phyloP scores from a whole-genome alignment of 2,329 filamentous ascomycete species.

The Beauveria medogensis region DNA sequence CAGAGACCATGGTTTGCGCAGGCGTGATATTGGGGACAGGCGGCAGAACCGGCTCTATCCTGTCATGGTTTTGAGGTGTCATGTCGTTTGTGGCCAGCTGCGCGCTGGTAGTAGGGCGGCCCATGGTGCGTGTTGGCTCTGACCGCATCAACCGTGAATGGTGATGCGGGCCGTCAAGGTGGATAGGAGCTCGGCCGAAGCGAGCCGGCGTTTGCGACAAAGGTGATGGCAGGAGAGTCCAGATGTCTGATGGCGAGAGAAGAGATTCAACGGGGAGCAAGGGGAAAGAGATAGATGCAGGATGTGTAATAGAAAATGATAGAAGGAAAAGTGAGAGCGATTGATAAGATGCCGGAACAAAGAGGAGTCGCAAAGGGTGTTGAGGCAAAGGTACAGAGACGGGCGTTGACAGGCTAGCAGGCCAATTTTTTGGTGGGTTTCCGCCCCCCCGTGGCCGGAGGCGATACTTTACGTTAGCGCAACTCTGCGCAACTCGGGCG shows the following conservation, averaged over 20 bases:
- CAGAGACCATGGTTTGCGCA: conserved; percentile 88
- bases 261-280: not conserved
- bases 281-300: not conserved
- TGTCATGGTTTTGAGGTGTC: conserved; percentile 20
- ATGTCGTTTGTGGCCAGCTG: conserved; percentile 9
- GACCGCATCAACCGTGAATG: conserved; percentile 5
- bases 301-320: not conserved
- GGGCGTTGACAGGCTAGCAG: not conserved
- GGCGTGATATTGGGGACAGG: conserved; percentile 61
- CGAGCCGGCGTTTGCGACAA: conserved; percentile 1
- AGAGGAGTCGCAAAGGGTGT: not conserved
- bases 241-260: not conserved
- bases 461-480: conserved; percentile 8
- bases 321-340: not conserved
- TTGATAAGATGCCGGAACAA: conserved; percentile 2
- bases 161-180: conserved; percentile 6
- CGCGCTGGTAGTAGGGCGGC: not conserved
- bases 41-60: conserved; percentile 17
- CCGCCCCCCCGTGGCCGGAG: conserved; percentile 11
- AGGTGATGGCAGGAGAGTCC: not conserved
- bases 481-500: not conserved
- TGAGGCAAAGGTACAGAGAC: not conserved
- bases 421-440: conserved; percentile 11
- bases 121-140: conserved; percentile 2
- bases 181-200: conserved; percentile 9